Percentiles rank a stretch among this genome's conserved stretches.
Conservation (phyloP, 108 stramenopile species). For the Aureococcus anophagefferens region DNA sequence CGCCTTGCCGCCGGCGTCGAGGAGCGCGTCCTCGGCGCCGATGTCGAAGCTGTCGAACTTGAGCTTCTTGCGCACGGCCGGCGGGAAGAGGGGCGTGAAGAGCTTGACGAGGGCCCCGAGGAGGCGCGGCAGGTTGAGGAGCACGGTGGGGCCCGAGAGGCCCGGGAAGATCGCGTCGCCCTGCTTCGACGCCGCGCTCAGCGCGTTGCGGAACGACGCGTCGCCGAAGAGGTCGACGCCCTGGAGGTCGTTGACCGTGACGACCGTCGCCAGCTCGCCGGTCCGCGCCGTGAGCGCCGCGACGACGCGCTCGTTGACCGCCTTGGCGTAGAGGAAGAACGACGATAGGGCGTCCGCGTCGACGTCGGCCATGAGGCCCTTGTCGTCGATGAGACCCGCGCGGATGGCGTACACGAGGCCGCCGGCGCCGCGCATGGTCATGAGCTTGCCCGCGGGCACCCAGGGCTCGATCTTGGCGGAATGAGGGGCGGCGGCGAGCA, state of each 20-base stretch:
- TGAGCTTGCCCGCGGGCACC: constrained; percentile 32
- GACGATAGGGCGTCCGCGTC: constrained; percentile 50
- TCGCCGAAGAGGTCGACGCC: constrained; percentile 61
- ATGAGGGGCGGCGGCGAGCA: constrained; percentile 46
- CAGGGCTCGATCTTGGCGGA: constrained; percentile 37
- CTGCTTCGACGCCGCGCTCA: constrained; percentile 51
- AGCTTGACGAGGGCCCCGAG: constrained; percentile 56
- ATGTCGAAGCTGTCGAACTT: constrained; percentile 33
- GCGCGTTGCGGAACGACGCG: constrained; percentile 48
- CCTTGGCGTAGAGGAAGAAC: constrained; percentile 68
- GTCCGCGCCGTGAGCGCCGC: constrained; percentile 46
- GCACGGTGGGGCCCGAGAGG: constrained; percentile 54
- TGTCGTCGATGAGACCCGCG: constrained; percentile 68
- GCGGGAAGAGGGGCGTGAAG: constrained; percentile 68
- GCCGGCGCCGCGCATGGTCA: constrained; percentile 45
- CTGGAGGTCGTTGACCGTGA: constrained; percentile 59
- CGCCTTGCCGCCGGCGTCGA: neutral
- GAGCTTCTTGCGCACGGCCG: constrained; percentile 45
- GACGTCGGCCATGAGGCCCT: constrained; percentile 48
- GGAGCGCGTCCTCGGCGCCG: neutral
- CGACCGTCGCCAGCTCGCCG: constrained; percentile 41
- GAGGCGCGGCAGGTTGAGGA: constrained; percentile 61
- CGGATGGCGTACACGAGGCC: constrained; percentile 69
- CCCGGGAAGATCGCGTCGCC: constrained; percentile 54
- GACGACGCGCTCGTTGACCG: constrained; percentile 56